These are phyloP conservation scores for Venturiaceae sp. DNA, from an alignment of 2,329 filamentous ascomycete genomes.

Conservation along the genomic window DNA sequence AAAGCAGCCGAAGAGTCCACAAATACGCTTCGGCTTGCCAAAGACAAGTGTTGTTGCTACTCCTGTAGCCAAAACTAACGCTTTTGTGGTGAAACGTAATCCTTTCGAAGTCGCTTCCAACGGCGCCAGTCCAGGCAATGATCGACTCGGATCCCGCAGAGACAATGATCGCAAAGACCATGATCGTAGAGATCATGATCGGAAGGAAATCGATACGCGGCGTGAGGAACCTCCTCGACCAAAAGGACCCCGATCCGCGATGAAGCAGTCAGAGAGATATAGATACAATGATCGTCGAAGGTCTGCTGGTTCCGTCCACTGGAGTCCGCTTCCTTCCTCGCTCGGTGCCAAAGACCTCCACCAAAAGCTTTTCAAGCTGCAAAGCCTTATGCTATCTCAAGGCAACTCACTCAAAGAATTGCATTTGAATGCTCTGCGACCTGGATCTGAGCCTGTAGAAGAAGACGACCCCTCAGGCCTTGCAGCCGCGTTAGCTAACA, in stretches of 20 bases:
- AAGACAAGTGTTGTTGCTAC: not conserved
- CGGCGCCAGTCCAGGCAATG: not conserved
- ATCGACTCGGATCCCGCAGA: not conserved
- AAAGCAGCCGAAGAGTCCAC: not conserved
- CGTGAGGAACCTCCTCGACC: not conserved
- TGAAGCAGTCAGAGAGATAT: not conserved
- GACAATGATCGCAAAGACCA: not conserved
- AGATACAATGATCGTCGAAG: not conserved
- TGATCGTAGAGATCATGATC: not conserved
- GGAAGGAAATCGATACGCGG: not conserved
- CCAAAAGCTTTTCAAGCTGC: not conserved
- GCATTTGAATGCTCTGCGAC: not conserved
- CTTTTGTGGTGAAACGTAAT: constrained; percentile 1
- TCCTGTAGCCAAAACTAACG: constrained; percentile 5
- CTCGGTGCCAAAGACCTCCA: constrained; percentile 4
- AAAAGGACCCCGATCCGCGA: not conserved
- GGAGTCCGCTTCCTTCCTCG: constrained; percentile 1
- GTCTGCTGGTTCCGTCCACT: not conserved
- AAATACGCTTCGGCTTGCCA: constrained; percentile 6
- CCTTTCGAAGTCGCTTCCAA: not conserved
- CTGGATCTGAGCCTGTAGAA: not conserved
- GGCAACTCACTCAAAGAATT: constrained; percentile 4
- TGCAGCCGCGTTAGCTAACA: not conserved
- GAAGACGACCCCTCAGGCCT: not conserved
- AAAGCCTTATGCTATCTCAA: not conserved